Base-by-base conservation (phyloP, 148 eudicot genomes). In the Spergularia bocconei region DNA sequence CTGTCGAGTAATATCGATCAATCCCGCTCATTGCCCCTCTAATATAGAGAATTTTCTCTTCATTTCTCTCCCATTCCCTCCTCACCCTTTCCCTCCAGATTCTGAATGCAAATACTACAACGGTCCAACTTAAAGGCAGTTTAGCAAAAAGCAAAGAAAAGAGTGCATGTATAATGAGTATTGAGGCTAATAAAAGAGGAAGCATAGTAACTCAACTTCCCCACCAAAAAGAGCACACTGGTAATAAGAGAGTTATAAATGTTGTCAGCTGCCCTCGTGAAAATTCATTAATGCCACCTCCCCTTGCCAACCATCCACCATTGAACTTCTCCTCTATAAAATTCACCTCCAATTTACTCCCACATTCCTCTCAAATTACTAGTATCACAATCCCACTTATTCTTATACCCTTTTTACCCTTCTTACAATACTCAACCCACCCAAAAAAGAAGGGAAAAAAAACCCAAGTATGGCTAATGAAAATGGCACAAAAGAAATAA, bases 221-320 rank as follows among this genome's bases (percentile, higher is more conserved):
- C 71, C 70, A 69, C 64, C 82, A 33, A 62, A 79, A 74, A 61
- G 55, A 39, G 36, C 58, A 53, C 63, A 63, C 12, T 41, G 4
- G 0, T 16, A 59, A 38, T 38, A 62, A 53, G 66, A 53, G 62
- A 48, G 74, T 48, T 14, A 69, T 69, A 25, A 80, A 80, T 76
- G 79, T 76, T 71, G 48, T 29, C 75, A 80, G 56, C 76, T 80
- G 47, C 79, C 83, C 68, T 20, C 59, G 61, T 76, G 73, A 65
- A 33, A 20, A 19, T 52, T 71, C 83, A 76, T 80, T 64, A 80
- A 80, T 80, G 83, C 73, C 83, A 80, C 79, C 83, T 25, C 76
- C 47, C 41, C 41, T 60, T 23, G 33, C 74, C 83, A 71, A 79
- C 77, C 39, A 80, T 65, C 17, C 13, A 15, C 71, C 48, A 15